phyloP scores from a whole-genome alignment of 2,329 filamentous ascomycete genomes.

The Claviceps sp. region DNA sequence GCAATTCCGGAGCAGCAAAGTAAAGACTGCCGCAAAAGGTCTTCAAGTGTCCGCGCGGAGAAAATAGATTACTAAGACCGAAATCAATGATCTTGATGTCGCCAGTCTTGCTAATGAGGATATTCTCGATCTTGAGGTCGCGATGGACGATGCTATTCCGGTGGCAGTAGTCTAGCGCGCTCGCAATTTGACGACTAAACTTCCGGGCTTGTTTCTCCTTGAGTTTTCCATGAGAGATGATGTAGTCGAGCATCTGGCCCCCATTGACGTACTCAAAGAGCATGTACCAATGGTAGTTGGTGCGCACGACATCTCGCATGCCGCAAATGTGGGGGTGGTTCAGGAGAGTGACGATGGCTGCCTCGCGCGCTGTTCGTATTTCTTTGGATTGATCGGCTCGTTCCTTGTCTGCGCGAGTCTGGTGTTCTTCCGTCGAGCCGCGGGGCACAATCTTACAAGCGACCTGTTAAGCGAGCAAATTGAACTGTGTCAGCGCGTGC shows the following conservation, averaged over 20 bases:
- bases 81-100: constrained; percentile 99
- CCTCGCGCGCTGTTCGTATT: constrained; percentile 85
- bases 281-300: constrained; percentile 99
- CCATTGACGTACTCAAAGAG: constrained; percentile 98
- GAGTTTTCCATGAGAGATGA: constrained; percentile 91
- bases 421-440: constrained; percentile 74
- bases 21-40: constrained; percentile 97
- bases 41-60: constrained; percentile 72
- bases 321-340: constrained; percentile 94
- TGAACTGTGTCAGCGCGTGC: neutral
- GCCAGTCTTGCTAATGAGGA: constrained; percentile 95
- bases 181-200: constrained; percentile 93
- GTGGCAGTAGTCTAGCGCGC: constrained; percentile 93
- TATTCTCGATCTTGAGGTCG: constrained; percentile 97
- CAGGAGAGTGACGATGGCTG: constrained; percentile 87
- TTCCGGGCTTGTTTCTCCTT: constrained; percentile 98
- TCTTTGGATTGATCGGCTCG: constrained; percentile 94
- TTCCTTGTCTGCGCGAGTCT: constrained; percentile 60
- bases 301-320: constrained; percentile 87
- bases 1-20: constrained; percentile 87
- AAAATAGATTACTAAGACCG: constrained; percentile 90
- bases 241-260: constrained; percentile 98
- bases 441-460: constrained; percentile 95
- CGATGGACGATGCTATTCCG: constrained; percentile 96
- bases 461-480: constrained; percentile 35